Conservation (phyloP, 2,329 filamentous ascomycete species). For the Fusarium falciforme region DNA sequence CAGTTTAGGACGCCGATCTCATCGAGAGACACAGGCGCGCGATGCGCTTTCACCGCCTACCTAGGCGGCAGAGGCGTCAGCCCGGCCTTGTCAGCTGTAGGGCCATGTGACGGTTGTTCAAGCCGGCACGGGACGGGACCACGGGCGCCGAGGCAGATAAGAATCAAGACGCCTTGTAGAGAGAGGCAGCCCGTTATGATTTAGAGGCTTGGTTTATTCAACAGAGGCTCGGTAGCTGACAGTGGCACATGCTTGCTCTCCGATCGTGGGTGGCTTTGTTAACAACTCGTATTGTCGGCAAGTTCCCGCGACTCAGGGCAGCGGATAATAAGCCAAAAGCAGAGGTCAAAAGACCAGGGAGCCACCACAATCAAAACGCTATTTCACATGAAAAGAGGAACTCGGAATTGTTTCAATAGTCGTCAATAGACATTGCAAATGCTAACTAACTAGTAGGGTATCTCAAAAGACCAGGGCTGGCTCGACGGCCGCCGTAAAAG, state of each 20-base stretch:
- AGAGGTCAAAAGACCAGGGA: not conserved
- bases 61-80: conserved; percentile 27
- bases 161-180: not conserved
- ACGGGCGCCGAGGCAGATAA: conserved; percentile 31
- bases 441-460: conserved; percentile 35
- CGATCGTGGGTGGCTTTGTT: conserved; percentile 5
- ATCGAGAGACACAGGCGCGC: not conserved
- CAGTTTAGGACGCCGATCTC: conserved; percentile 11
- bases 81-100: not conserved
- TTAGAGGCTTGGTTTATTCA: conserved; percentile 13
- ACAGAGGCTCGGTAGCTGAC: conserved; percentile 7
- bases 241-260: conserved; percentile 17
- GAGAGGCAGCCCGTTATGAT: conserved; percentile 12
- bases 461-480: conserved; percentile 36
- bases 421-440: conserved; percentile 24
- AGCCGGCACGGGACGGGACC: conserved; percentile 33
- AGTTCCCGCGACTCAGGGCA: not conserved
- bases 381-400: conserved; percentile 23
- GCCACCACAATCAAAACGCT: conserved; percentile 3
- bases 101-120: conserved; percentile 22
- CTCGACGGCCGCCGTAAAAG: conserved; percentile 19
- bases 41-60: conserved; percentile 18
- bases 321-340: not conserved
- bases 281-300: conserved; percentile 12
- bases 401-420: not conserved